Evolutionary conservation across 768 basidiomycete species (phyloP).

Genomic region (Mycena polygramma): DNA sequence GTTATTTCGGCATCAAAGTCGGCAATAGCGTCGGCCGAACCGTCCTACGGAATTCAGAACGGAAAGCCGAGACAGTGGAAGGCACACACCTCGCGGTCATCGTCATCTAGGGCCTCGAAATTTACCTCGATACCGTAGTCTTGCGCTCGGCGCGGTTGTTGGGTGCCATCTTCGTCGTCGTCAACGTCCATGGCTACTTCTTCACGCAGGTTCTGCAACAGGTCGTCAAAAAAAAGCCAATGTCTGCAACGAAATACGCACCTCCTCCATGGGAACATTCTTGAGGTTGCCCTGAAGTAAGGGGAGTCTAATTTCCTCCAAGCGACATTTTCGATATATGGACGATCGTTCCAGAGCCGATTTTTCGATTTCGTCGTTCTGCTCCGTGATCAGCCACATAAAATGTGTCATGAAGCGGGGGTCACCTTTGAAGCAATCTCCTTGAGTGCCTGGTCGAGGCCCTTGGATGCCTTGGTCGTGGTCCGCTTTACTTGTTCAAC

Average conservation of each 20-base stretch:
- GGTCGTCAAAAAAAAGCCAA: conserved; percentile 4
- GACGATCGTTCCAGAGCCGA: conserved; percentile 86
- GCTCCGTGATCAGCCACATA: conserved; percentile 21
- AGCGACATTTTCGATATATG: conserved; percentile 90
- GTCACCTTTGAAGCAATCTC: conserved; percentile 87
- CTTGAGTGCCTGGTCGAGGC: conserved; percentile 89
- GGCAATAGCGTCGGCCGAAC: conserved; percentile 72
- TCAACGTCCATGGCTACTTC: conserved; percentile 95
- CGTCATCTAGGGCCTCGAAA: conserved; percentile 80
- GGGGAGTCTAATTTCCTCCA: conserved; percentile 93
- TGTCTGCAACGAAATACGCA: conserved; percentile 44
- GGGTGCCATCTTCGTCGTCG: conserved; percentile 86
- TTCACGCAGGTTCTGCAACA: conserved; percentile 77
- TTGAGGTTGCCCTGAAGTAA: conserved; percentile 80
- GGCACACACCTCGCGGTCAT: conserved; percentile 71
- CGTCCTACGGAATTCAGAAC: conserved; percentile 57
- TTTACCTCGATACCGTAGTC: conserved; percentile 94
- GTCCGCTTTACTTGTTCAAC: conserved; percentile 85
- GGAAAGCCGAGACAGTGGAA: background rate
- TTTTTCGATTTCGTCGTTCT: conserved; percentile 95
- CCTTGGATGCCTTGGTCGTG: conserved; percentile 76
- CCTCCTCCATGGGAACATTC: conserved; percentile 97
- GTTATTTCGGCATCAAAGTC: conserved; percentile 81
- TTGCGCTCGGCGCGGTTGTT: conserved; percentile 75
- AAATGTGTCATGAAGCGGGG: conserved; percentile 40